Conservation (phyloP, 2,329 filamentous ascomycete genomes). For the Ophiosphaerella korrae region DNA sequence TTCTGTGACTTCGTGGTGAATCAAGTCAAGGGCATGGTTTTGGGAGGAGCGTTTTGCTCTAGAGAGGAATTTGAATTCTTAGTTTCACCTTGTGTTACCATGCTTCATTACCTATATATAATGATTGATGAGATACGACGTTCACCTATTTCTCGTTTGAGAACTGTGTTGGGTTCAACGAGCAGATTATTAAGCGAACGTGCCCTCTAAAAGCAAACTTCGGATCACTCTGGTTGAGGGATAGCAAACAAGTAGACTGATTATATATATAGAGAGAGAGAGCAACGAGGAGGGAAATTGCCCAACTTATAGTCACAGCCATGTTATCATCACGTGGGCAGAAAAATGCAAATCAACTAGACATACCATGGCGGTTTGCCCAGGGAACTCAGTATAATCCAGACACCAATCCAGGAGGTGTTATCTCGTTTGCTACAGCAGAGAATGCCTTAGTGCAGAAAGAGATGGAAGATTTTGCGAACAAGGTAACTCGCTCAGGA, state of each 20-base stretch:
- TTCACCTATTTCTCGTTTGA: background rate
- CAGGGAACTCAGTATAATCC: constrained; percentile 45
- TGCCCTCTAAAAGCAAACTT: too few species aligned
- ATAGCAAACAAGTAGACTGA: too few species aligned
- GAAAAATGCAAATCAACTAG: constrained; percentile 12
- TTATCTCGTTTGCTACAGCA: constrained; percentile 58
- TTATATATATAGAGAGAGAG: too few species aligned
- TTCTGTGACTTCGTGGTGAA: background rate
- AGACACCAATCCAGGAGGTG: constrained; percentile 50
- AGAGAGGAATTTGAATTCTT: constrained; percentile 8
- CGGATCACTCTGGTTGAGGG: too few species aligned
- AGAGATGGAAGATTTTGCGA: constrained; percentile 49
- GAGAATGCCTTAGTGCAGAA: constrained; percentile 60
- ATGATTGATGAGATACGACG: background rate
- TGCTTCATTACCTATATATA: background rate
- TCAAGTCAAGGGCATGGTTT: background rate
- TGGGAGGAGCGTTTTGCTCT: background rate
- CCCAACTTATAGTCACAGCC: background rate
- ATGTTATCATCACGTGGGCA: constrained; percentile 14
- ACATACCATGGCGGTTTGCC: constrained; percentile 19
- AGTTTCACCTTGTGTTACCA: background rate
- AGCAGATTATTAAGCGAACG: constrained; percentile 11
- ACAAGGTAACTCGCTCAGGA: constrained; percentile 15
- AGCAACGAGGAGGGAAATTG: too few species aligned
- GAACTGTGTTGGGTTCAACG: constrained; percentile 4